Evolutionary conservation across 2,329 filamentous ascomycete species (phyloP), one percentile per base, ranked within the genome.

Genomic region (Colletotrichum musicola): DNA sequence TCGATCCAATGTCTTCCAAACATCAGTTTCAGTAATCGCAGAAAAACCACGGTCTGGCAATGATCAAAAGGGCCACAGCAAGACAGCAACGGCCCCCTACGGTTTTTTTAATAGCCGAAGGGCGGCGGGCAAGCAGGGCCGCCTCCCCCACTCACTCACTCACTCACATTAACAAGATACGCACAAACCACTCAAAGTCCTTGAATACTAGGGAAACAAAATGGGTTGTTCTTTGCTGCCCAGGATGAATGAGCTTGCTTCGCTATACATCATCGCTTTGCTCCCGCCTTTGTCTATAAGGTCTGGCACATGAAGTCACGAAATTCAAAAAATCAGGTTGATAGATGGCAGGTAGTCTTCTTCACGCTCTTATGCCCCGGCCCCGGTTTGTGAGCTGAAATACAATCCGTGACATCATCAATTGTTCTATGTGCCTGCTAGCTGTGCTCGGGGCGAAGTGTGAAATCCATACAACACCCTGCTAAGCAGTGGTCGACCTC

Each of bases 231-330:
- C n/a, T 22, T 16, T 47, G 30, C 14, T 46, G 6, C 20, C 30
- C 30, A 35, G n/a, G 16, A 46, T 57, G 49, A 57, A 14, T 6
- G 40, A 49, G n/a, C 22, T 61, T 38, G 49, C n/a, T 49, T 68
- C 50, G 30, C 42, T 55, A 18, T 25, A 54, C 25, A 38, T n/a
- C 25, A 38, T n/a, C 7, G 13, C 20, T 59, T 59, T 55, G 40
- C 54, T 44, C 22, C 12, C 44, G 10, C 30, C 30, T 35, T 35
- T 35, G 30, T 35, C 30, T 35, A 35, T 35, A 35, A 35, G 54
- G 62, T 55, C 56, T 65, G 35, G 61, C 54, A 65, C 35, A 65
- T 38, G 62, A 68, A 65, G 61, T 64, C 53, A 64, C 54, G 49
- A 64, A 54, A 54, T 35, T 35, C 42, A 49, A 44, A 59, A 64